A percentile compares a stretch with the other conserved stretches of the same genome.
phyloP scores from a whole-genome alignment of 495 filamentous ascomycete species.

The Trichoderma asperelloides region DNA sequence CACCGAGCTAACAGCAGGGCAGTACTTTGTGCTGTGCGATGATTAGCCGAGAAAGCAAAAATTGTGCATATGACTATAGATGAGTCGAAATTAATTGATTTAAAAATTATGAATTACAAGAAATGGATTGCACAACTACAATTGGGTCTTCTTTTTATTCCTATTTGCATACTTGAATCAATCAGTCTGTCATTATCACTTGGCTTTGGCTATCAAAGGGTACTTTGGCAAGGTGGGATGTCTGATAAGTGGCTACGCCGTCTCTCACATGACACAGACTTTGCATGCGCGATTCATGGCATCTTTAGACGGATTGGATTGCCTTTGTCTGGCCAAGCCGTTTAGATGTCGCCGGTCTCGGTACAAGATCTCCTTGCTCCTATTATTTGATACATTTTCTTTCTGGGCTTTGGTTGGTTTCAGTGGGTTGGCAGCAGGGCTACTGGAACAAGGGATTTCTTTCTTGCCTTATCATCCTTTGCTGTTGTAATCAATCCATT shows the following conservation, averaged over 20 bases:
- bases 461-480: neutral
- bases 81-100: neutral
- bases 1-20: neutral
- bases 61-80: neutral
- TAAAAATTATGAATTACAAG: neutral
- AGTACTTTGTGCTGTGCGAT: neutral
- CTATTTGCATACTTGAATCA: no score
- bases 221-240: neutral
- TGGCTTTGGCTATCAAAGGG: neutral
- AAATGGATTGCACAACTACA: neutral
- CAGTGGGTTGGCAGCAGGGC: neutral
- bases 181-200: no score
- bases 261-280: slow-evolving; percentile 5
- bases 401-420: neutral
- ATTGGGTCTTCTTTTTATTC: neutral
- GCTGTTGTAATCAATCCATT: neutral
- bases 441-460: neutral
- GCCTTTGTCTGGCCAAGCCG: neutral
- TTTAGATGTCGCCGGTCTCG: neutral
- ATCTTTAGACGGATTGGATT: neutral
- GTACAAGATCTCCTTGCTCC: neutral
- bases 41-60: neutral
- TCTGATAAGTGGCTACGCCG: neutral
- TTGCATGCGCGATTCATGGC: neutral
- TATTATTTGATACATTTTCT: neutral